These are phyloP conservation scores for Penicillium sp. DNA, from an alignment of 2,329 filamentous ascomycete species.

Conservation along the genomic window DNA sequence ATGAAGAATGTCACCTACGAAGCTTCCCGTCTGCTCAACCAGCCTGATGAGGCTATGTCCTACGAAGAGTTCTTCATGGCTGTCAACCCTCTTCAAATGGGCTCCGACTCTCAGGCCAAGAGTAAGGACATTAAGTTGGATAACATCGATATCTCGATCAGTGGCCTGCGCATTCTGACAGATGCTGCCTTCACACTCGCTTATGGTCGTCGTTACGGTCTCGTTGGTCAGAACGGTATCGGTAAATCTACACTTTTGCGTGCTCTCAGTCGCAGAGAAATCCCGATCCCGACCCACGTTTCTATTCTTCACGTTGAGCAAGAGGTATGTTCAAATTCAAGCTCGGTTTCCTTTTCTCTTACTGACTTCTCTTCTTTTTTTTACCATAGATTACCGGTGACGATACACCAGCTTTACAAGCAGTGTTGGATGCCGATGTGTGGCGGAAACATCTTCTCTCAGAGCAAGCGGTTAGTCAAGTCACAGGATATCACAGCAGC, in stretches of 20 bases:
- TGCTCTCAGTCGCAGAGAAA: conserved; percentile 82
- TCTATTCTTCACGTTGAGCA: conserved; percentile 98
- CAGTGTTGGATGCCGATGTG: conserved; percentile 91
- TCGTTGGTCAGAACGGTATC: conserved; percentile 98
- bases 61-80: conserved; percentile 99
- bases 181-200: conserved; percentile 85
- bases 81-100: conserved; percentile 90
- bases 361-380: conserved; percentile 9
- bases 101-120: conserved; percentile 62
- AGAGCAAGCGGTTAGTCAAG: conserved; percentile 64
- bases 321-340: conserved; percentile 54
- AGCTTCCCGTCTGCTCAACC: conserved; percentile 77
- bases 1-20: conserved; percentile 99
- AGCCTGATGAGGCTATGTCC: conserved; percentile 72
- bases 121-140: conserved; percentile 99
- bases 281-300: conserved; percentile 91
- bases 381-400: conserved; percentile 70
- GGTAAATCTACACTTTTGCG: conserved; percentile 91
- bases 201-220: conserved; percentile 86
- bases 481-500: background rate
- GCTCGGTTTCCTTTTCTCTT: background rate
- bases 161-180: conserved; percentile 75
- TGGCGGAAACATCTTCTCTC: conserved; percentile 92
- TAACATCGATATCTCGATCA: conserved; percentile 87
- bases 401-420: conserved; percentile 87